Evolutionary conservation across 2,329 filamentous ascomycete genomes (phyloP), one percentile per base, ranked within the genome.

Genomic region (Alternaria dauci): DNA sequence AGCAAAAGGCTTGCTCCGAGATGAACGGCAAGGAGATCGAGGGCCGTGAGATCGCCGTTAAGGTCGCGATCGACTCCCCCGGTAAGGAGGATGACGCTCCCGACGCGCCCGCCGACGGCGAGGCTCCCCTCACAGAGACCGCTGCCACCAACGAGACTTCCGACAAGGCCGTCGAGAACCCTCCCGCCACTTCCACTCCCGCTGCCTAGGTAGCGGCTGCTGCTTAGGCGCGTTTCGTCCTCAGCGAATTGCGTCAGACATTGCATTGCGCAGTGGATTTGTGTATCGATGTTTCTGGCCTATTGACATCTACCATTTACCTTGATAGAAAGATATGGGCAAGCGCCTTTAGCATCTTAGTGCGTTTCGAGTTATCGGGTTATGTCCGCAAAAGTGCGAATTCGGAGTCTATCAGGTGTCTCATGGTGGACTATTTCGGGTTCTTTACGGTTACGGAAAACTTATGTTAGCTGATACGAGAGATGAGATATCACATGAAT

Each of bases 1-100:
- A 99, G 87, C 89, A 96, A 84, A 97, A 97, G 91, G 95, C 95
- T 69, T 96, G 97, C 70, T 79, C 84, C 54, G 95, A 99, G 87
- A 99, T 99, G 95, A 97, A 99, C 83, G 95, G 93, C 84, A 98
- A 97, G 89, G 92, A 97, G 81, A 95, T 99, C 71, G 95, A 98
- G 82, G 95, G 94, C 68, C 94, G 95, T 77, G 94, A 98, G 86
- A 99, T 99, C 73, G 95, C 95, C 69, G 95, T 99, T 87, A 99
- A 99, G 91, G 94, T 99, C 79, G 95, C 95, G 78, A 98, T 99
- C 78, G 95, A 99, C 86, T 97, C 93, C 87, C 95, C 95, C 68
- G 94, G 96, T 84, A 99, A 98, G 91, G 94, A 97, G 83, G 94
- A 97, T 79, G 88, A 91, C 76, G 90, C 85, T 71, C 80, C 83